Base-by-base conservation (phyloP, 2,329 filamentous ascomycete genomes). In the Phaeomoniella chlamydospora region DNA sequence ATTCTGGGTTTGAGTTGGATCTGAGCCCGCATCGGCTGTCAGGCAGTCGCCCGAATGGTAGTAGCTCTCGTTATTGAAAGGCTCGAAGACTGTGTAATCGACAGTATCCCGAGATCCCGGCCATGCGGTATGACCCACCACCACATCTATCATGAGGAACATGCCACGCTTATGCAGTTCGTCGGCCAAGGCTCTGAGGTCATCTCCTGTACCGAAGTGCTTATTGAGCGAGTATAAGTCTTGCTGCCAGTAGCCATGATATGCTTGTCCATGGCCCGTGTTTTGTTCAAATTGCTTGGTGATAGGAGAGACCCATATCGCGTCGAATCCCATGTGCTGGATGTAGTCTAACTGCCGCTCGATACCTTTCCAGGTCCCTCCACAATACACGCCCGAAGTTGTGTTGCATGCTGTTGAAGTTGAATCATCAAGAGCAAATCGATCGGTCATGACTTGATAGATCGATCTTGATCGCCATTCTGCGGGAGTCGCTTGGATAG, bases 91-190 rank as follows among this genome's bases (percentile, higher is more conserved):
- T 3, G 45, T 48, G 35, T 52, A 53, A 18, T 50, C 41, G 31
- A 42, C 42, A 22, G 37, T 36, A 2, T 42, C 49, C 13, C 43
- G 44, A 1, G 51, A 49, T 29, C 50, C 35, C 6, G 52, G 48
- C 9, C 46, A 54, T 5, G 50, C 59, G 53, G 62, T 57, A 38
- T 70, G 63, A 46, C 70, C 69, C 29, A 64, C 58, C 6, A 69
- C 65, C 2, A 66, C 58, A 41, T 70, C 67, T 32, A 68, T 56
- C 66, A 70, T 68, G 6, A 71, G 43, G 41, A 63, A 68, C 65
- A 64, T 70, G 39, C 56, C 62, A 43, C 50, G 56, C 9, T 41
- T 43, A 45, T 70, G 67, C 9, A 68, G 47, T 5, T 62, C 58
- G 18, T 47, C 50, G 26, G 58, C 59, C 5, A 71, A 47, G 32